Percentiles rank a stretch among this genome's conserved stretches.
phyloP scores from a whole-genome alignment of 768 basidiomycete genomes.

The Boletus pseudopeckii region DNA sequence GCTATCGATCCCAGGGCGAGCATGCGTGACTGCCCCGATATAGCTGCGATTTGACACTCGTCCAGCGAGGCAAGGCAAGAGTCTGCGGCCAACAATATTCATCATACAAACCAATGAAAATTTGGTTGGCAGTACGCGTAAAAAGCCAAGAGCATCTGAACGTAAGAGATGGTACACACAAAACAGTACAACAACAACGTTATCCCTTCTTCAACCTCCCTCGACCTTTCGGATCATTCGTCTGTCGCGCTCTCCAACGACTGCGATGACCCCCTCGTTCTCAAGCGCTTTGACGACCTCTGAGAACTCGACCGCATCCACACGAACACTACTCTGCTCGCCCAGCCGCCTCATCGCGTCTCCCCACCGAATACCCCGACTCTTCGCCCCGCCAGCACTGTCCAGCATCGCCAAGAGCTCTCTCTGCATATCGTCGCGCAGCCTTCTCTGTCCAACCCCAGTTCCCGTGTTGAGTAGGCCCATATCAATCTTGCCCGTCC shows the following conservation, averaged over 20 bases:
- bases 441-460: slow-evolving; percentile 76
- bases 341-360: slow-evolving; percentile 78
- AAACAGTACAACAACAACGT: not conserved
- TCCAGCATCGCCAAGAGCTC: slow-evolving; percentile 72
- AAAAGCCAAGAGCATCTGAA: not conserved
- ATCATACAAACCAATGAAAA: not conserved
- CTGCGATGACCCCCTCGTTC: slow-evolving; percentile 82
- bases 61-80: not conserved
- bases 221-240: slow-evolving; percentile 75
- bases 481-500: slow-evolving; percentile 97
- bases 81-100: slow-evolving; percentile 2
- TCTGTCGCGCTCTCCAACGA: slow-evolving; percentile 83
- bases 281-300: slow-evolving; percentile 76
- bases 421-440: slow-evolving; percentile 86
- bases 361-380: slow-evolving; percentile 69
- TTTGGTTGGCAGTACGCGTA: not conserved
- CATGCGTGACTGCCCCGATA: slow-evolving; percentile 12
- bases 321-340: slow-evolving; percentile 78
- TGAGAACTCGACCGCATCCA: slow-evolving; percentile 77
- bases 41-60: slow-evolving; percentile 5
- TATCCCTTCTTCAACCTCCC: slow-evolving; percentile 20
- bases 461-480: slow-evolving; percentile 93
- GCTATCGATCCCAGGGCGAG: not conserved
- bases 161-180: slow-evolving; percentile 3
- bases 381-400: slow-evolving; percentile 42